Evolutionary conservation across 2,329 filamentous ascomycete genomes (phyloP), one percentile per base, ranked within the genome.

Genomic region (Cytospora schulzeri): DNA sequence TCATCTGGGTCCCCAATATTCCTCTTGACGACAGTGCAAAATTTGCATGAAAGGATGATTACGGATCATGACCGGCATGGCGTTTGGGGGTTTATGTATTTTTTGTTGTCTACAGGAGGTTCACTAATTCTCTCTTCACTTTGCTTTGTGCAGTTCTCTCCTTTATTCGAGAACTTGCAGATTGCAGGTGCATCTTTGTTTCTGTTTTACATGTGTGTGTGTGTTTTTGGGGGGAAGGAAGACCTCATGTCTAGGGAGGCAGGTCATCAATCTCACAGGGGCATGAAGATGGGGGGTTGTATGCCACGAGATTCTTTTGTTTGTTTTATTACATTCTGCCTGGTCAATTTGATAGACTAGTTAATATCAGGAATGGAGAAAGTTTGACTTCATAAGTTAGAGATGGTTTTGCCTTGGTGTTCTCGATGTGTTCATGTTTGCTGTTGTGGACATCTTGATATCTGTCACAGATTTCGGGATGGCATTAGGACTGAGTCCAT

Each of bases 31-130:
- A 60, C 31, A 19, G 28, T 35, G 45, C 38, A 50, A 31, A n/a
- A 26, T 50, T 52, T 59, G 65, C 65, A 65, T 60, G 55, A 65
- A 38, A 57, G 53, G 63, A 66, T 26, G 54, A 62, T 65, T 41
- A 66, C 45, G 58, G 51, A 62, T 67, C 62, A 67, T 65, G 65
- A 67, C 53, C 29, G 51, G 59, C 65, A 65, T 24, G 65, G 65
- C 64, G 65, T 67, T 65, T 29, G 62, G 33, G 58, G 48, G 14
- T 12, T 28, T 50, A 19, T 57, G 33, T 22, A 51, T 41, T 54
- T 14, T 14, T 41, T 64, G 31, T 28, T 45, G 12, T 59, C 33
- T 41, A 62, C 41, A 48, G n/a, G 41, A 56, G 17, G 4, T 64
- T 50, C n/a, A 41, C 17, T 51, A 35, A 56, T 62, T 52, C 22